Evolutionary conservation across 176 grass and related monocot species (phyloP), one percentile per base, ranked within the genome.

Genomic region (Oryza longistaminata): DNA sequence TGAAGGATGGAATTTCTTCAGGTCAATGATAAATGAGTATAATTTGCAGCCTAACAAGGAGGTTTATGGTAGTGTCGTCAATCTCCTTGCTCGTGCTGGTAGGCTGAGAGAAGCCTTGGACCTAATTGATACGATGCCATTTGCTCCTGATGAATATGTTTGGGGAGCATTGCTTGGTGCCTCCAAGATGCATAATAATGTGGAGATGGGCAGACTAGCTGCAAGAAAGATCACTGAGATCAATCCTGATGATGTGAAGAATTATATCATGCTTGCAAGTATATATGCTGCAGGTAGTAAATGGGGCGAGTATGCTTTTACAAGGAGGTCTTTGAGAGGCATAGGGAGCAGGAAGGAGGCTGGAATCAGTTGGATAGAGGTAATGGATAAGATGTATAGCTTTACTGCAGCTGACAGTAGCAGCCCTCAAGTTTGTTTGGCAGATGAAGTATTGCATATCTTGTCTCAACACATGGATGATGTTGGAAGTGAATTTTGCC

Each of bases 201-300:
- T 90, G 34, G 34, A 76, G 15, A 68, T 94, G 13, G 87, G 78
- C 0, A 90, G 70, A 80, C 64, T 90, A 67, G 85, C 79, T 74
- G 89, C 85, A 65, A n/a, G 73, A 27, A 92, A 83, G 83, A 94
- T 94, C 35, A 52, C 85, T 19, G 90, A 92, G 64, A 74, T 90
- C 71, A 90, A 83, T 40, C 90, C 90, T 68, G 77, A 84, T 75
- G 82, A 22, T 0, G 42, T 66, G 37, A 90, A 87, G 74, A 81
- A 71, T 42, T 92, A 90, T 21, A 66, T 88, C 46, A 48, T 90
- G 12, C 84, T 94, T 62, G 90, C 92, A 40, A 94, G 89, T 66
- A 89, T 94, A 65, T 92, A 88, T 77, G 92, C 75, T 83, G 85
- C 85, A 62, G 90, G 55, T 37, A 94, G n/a, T 46, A 87, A 89